A percentile compares a stretch with the other conserved stretches of the same genome.
phyloP scores from a whole-genome alignment of 331 rosid species.

The Quercus phellos region DNA sequence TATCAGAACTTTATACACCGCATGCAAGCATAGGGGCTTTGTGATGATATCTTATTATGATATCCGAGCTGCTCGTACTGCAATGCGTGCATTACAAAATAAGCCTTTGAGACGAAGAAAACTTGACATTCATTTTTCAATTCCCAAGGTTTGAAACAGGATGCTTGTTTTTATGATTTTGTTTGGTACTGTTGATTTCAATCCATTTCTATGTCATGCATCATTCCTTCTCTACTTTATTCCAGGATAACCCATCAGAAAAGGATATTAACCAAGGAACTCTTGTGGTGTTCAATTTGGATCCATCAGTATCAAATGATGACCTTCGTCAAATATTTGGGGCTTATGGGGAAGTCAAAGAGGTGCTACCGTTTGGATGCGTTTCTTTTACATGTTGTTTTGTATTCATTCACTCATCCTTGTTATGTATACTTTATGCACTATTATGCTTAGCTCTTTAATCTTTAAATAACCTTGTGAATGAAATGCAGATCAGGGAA shows the following conservation, averaged over 20 bases:
- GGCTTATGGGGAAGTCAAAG: conserved; percentile 92
- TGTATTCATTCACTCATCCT: not conserved
- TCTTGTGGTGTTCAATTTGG: conserved; percentile 91
- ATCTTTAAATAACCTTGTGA: conserved; percentile 6
- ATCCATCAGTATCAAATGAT: conserved; percentile 86
- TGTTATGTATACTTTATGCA: not conserved
- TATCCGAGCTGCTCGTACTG: conserved; percentile 91
- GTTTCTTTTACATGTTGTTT: conserved; percentile 8
- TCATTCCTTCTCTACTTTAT: conserved; percentile 18
- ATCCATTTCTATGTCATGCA: conserved; percentile 15
- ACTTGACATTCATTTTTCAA: conserved; percentile 96
- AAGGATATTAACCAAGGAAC: conserved; percentile 97
- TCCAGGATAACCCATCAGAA: conserved; percentile 92
- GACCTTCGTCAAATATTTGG: conserved; percentile 92
- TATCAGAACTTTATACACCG: conserved; percentile 89
- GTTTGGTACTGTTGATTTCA: not conserved
- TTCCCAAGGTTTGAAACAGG: conserved; percentile 69
- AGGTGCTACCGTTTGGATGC: conserved; percentile 38
- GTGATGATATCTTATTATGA: conserved; percentile 98
- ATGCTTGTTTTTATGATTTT: conserved; percentile 6
- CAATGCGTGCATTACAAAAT: conserved; percentile 87
- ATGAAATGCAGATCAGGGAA: conserved; percentile 77
- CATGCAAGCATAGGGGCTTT: conserved; percentile 96
- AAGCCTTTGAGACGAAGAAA: conserved; percentile 90
- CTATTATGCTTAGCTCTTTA: not conserved